Percentiles rank a stretch among this genome's conserved stretches.
Conservation (phyloP, 768 basidiomycete genomes). For the Mycena galopus region DNA sequence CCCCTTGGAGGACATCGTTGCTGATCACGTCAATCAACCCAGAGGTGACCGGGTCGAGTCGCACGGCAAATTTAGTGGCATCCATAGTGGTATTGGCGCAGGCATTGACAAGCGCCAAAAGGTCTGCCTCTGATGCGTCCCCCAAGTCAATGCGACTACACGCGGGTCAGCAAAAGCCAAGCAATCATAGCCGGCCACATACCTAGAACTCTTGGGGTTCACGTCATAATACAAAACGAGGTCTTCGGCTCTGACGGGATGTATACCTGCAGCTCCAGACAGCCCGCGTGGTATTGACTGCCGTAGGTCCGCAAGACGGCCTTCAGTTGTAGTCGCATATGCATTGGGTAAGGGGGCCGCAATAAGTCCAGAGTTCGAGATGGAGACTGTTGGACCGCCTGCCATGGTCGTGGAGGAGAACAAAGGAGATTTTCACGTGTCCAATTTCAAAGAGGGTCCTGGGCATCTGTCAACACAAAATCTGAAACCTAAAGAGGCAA, state of each 20-base stretch:
- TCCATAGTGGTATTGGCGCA: background rate
- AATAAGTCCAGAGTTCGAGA: too few relatives aligned
- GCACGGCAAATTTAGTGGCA: background rate
- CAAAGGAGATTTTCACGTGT: too few relatives aligned
- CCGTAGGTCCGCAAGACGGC: background rate
- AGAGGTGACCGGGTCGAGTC: background rate
- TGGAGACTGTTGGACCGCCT: too few relatives aligned
- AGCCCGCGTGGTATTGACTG: background rate
- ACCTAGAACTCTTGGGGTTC: background rate
- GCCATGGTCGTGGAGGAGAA: too few relatives aligned
- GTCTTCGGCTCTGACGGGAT: background rate
- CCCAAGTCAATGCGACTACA: background rate
- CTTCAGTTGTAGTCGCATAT: background rate
- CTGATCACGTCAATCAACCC: slow-evolving; percentile 1
- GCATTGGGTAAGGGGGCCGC: background rate
- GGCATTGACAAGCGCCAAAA: background rate
- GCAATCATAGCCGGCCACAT: background rate
- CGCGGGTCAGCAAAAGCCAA: background rate
- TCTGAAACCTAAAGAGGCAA: too few relatives aligned
- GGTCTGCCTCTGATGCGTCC: background rate
- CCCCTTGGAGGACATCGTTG: background rate
- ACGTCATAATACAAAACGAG: background rate
- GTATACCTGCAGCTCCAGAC: background rate
- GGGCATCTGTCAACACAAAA: too few relatives aligned
- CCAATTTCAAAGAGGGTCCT: too few relatives aligned